Base-by-base conservation (phyloP, 164 flowering plant genomes). In the Vitis rotundifolia region DNA sequence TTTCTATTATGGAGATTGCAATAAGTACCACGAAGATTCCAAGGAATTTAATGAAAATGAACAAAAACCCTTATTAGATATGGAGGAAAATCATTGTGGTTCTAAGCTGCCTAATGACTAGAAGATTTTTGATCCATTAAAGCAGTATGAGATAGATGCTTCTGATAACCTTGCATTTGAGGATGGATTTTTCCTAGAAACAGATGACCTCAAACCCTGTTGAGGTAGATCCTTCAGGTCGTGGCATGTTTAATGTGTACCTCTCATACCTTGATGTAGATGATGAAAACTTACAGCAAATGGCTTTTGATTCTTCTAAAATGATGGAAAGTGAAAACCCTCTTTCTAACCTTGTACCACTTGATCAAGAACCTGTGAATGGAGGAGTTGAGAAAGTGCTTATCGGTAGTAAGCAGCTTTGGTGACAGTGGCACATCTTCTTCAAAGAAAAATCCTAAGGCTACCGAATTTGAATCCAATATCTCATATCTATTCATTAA, bases 181-280 rank as follows among this genome's bases (percentile, higher is more conserved):
- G 61, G 87, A 81, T 56, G 86, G 74, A 28, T 59, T 76, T 1
- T 81, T 71, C 76, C 65, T 85, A 18, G 88, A 86, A 61, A 68
- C 85, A 13, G 64, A 79, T 82, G 89, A n/a, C 87, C 63, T 49
- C 71, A 7, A 63, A 73, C 14, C 71, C 76, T 28, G 61, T 62
- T 59, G 76, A 73, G 44, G 66, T 59, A 15, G 82, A 82, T 64
- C 49, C 83, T 52, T 63, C 71, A 26, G 77, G 71, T 61, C 70
- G 80, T 75, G 84, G 76, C 61, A 62, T 78, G 79, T 63, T 83
- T 31, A 87, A 85, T 2, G 87, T 85, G 62, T 86, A 78, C 65
- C 84, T 86, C 11, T 31, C 77, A 8, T 88, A 71, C 79, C 73
- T 79, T 59, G 84, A 83, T 70, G 73, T 76, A 1, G 70, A 77